A percentile compares a stretch with the other conserved stretches of the same genome.
Conservation (phyloP, 1,284 basidiomycete genomes). For the Austroboletus novae-zelandiae region DNA sequence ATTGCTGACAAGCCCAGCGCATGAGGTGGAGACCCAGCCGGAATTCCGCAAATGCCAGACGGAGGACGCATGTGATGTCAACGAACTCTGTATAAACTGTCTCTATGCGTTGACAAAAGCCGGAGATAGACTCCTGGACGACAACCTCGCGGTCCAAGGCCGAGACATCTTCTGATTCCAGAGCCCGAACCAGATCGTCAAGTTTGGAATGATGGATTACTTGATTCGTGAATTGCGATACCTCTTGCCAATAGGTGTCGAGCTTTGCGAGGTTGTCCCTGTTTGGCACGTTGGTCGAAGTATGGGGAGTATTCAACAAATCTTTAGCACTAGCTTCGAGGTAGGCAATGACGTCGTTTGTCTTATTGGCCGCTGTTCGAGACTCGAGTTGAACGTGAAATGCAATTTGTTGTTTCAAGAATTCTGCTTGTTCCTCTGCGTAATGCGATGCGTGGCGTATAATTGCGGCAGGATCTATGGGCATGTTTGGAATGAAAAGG, state of each 20-base stretch:
- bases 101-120: slow-evolving; percentile 61
- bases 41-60: slow-evolving; percentile 63
- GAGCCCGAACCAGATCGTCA: slow-evolving; percentile 35
- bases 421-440: slow-evolving; percentile 43
- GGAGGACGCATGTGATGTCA: slow-evolving; percentile 72
- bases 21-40: slow-evolving; percentile 75
- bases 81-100: slow-evolving; percentile 57
- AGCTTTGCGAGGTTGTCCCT: slow-evolving; percentile 59
- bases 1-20: slow-evolving; percentile 22
- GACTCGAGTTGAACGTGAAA: slow-evolving; percentile 61
- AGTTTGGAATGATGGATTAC: slow-evolving; percentile 51
- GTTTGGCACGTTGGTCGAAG: slow-evolving; percentile 29
- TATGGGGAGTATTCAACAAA: slow-evolving; percentile 20
- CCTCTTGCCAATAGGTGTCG: slow-evolving; percentile 81
- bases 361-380: slow-evolving; percentile 58
- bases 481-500: slow-evolving; percentile 83
- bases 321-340: slow-evolving; percentile 43
- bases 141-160: slow-evolving; percentile 55
- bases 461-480: slow-evolving; percentile 84
- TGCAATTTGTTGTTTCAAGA: slow-evolving; percentile 52
- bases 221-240: slow-evolving; percentile 66
- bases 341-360: slow-evolving; percentile 49
- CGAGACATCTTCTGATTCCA: slow-evolving; percentile 37
- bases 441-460: slow-evolving; percentile 55
- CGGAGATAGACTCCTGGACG: slow-evolving; percentile 62